These are phyloP conservation scores for Auriscalpium microsporum DNA, from an alignment of 768 basidiomycete species.

Conservation along the genomic window DNA sequence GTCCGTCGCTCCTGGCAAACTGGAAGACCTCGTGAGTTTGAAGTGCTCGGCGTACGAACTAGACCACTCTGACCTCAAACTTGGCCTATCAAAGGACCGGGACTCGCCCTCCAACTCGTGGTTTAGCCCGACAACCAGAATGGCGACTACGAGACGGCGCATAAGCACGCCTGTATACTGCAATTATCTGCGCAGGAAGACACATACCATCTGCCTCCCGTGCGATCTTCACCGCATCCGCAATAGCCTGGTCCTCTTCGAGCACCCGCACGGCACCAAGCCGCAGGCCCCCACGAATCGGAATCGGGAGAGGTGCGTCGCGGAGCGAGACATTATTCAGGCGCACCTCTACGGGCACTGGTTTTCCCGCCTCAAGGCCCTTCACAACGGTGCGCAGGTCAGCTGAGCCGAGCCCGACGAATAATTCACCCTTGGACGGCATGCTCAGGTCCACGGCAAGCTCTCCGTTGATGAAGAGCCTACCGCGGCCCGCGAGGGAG, in stretches of 20 bases:
- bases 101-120: constrained; percentile 57
- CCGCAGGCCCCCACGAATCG: constrained; percentile 11
- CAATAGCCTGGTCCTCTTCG: constrained; percentile 23
- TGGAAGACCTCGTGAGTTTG: constrained; percentile 10
- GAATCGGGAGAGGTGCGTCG: constrained; percentile 24
- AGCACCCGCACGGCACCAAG: constrained; percentile 19
- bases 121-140: constrained; percentile 48
- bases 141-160: constrained; percentile 25
- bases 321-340: constrained; percentile 19
- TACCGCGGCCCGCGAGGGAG: constrained; percentile 35
- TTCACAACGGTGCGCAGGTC: constrained; percentile 30
- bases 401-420: constrained; percentile 36
- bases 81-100: constrained; percentile 35
- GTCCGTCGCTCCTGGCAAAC: constrained; percentile 44
- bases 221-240: constrained; percentile 29
- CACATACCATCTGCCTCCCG: constrained; percentile 32
- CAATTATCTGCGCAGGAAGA: not conserved
- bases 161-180: not conserved
- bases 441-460: constrained; percentile 37
- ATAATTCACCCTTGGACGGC: constrained; percentile 28
- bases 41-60: not conserved
- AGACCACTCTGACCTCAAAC: constrained; percentile 30
- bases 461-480: constrained; percentile 46
- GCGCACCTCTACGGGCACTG: constrained; percentile 28
- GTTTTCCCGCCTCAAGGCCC: constrained; percentile 33